phyloP scores from a whole-genome alignment of 1,284 basidiomycete species.

The Heterobasidion occidentale region DNA sequence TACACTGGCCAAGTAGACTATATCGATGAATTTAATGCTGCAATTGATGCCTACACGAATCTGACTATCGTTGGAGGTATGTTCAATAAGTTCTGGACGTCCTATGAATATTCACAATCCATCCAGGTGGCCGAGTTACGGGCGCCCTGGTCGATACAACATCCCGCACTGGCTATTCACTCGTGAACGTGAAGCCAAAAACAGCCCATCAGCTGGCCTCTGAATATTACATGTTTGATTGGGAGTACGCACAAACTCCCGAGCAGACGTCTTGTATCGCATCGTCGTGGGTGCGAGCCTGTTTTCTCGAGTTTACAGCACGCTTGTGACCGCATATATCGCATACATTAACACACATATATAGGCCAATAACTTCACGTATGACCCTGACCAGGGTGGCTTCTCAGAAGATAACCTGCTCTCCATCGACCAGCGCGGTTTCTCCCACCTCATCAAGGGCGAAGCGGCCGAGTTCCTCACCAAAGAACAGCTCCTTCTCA shows the following conservation, averaged over 20 bases:
- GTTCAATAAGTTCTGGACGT: neutral
- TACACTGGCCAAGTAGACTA: conserved; percentile 39
- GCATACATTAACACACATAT: conserved; percentile 1
- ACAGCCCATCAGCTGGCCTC: conserved; percentile 35
- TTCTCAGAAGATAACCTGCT: conserved; percentile 51
- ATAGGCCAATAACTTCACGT: conserved; percentile 63
- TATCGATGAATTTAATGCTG: conserved; percentile 32
- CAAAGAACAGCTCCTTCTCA: conserved; percentile 38
- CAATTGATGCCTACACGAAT: conserved; percentile 31
- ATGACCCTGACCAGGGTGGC: conserved; percentile 42
- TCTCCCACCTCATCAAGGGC: conserved; percentile 43
- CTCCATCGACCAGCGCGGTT: conserved; percentile 55
- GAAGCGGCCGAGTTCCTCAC: conserved; percentile 48
- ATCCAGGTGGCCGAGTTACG: conserved; percentile 31
- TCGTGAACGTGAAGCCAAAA: conserved; percentile 32
- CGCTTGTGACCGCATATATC: neutral
- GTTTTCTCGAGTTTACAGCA: neutral
- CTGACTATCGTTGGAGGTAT: conserved; percentile 35
- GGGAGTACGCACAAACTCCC: conserved; percentile 49
- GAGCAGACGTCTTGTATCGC: conserved; percentile 57
- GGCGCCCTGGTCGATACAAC: conserved; percentile 36
- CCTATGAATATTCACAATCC: too few species aligned
- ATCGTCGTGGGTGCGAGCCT: conserved; percentile 41
- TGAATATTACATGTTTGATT: conserved; percentile 48
- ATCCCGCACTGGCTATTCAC: conserved; percentile 35